A percentile compares a stretch with the other conserved stretches of the same genome.
phyloP scores from a whole-genome alignment of 208 protist species.

The Crithidia expoeki region DNA sequence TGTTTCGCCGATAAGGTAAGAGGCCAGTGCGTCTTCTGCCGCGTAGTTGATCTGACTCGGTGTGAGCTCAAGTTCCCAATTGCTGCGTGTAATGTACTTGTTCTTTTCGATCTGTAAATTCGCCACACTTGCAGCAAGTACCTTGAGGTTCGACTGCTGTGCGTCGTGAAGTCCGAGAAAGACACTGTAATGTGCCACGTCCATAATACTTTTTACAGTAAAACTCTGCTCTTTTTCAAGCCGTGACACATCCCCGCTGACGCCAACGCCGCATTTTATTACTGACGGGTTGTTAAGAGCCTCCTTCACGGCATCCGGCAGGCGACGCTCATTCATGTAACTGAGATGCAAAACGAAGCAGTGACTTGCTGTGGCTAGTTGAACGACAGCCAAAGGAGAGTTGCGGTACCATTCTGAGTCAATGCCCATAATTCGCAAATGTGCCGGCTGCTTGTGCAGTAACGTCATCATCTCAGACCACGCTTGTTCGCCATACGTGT shows the following conservation, averaged over 20 bases:
- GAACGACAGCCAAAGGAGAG: constrained; percentile 49
- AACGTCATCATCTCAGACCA: constrained; percentile 51
- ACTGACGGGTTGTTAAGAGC: constrained; percentile 35
- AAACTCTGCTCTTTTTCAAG: constrained; percentile 41
- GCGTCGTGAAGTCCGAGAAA: constrained; percentile 24
- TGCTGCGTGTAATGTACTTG: constrained; percentile 45
- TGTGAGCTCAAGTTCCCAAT: constrained; percentile 60
- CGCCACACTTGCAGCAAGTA: constrained; percentile 28
- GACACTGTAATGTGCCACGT: constrained; percentile 44
- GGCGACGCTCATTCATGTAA: constrained; percentile 37
- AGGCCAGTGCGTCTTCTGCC: constrained; percentile 64
- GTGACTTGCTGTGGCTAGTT: constrained; percentile 56
- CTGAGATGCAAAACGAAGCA: constrained; percentile 72
- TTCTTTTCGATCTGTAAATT: constrained; percentile 42
- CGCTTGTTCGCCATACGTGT: constrained; percentile 22
- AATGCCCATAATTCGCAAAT: constrained; percentile 45
- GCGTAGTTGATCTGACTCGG: constrained; percentile 40
- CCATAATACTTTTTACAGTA: constrained; percentile 33
- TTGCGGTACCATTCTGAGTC: constrained; percentile 67
- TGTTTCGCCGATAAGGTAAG: constrained; percentile 35
- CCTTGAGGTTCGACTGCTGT: constrained; percentile 34
- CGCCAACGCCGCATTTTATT: constrained; percentile 62
- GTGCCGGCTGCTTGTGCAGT: constrained; percentile 21
- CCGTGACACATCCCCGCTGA: constrained; percentile 43
- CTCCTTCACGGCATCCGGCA: constrained; percentile 34